These are phyloP conservation scores for Aspergillus arachidicola DNA, from an alignment of 2,329 filamentous ascomycete genomes.

Conservation along the genomic window DNA sequence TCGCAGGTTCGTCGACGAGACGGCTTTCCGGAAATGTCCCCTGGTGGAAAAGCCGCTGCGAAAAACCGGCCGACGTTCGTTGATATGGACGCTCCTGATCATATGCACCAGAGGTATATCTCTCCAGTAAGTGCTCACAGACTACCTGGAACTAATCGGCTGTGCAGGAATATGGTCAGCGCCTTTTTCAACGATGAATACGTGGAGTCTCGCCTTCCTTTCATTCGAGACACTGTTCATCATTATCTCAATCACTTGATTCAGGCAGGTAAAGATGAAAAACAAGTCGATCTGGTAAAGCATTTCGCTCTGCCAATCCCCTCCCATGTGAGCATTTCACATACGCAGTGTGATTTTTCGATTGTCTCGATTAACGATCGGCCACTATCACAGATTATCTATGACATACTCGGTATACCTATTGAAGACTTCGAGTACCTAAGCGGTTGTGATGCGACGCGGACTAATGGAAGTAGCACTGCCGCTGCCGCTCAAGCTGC, in stretches of 20 bases:
- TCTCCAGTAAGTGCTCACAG: background rate
- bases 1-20: background rate
- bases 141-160: background rate
- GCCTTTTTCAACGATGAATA: background rate
- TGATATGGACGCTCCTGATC: constrained; percentile 4
- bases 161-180: background rate
- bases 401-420: background rate
- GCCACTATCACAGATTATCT: background rate
- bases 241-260: background rate
- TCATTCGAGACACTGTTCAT: background rate
- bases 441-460: background rate
- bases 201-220: background rate
- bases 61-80: constrained; percentile 7
- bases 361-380: background rate
- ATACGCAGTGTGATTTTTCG: background rate
- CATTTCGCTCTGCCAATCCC: background rate
- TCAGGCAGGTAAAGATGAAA: background rate
- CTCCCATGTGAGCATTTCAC: background rate
- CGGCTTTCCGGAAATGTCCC: constrained; percentile 7
- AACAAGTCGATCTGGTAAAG: background rate
- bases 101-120: background rate
- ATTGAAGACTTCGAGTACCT: background rate
- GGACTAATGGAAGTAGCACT: constrained; percentile 6
- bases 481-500: constrained; percentile 7
- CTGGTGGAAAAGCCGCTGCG: constrained; percentile 4